A percentile compares a stretch with the other conserved stretches of the same genome.
These are phyloP conservation scores for Podosphaera xanthii DNA, from an alignment of 2,329 filamentous ascomycete species.

Conservation along the genomic window DNA sequence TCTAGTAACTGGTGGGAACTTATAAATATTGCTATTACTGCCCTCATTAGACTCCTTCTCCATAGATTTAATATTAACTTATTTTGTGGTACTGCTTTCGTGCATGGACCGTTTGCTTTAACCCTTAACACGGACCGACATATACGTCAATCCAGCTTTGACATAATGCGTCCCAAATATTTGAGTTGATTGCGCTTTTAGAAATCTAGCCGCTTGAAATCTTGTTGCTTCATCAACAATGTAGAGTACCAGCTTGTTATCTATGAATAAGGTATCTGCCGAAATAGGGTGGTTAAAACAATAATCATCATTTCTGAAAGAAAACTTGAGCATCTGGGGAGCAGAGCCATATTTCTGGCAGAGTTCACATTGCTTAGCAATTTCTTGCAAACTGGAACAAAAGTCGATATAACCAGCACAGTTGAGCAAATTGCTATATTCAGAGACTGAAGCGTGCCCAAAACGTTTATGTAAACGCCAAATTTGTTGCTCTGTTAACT, in stretches of 20 bases:
- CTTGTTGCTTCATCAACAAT: slow-evolving; percentile 1
- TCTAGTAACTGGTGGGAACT: too few species aligned
- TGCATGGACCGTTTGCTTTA: too few species aligned
- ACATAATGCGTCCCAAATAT: slow-evolving; percentile 1
- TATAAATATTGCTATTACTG: too few species aligned
- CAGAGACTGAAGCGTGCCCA: background rate
- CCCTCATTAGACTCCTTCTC: too few species aligned
- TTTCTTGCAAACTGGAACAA: background rate
- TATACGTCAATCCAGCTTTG: slow-evolving; percentile 4
- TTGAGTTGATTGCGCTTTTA: background rate
- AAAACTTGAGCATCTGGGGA: background rate
- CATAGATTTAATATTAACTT: too few species aligned
- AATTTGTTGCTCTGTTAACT: slow-evolving; percentile 1
- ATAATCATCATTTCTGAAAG: background rate
- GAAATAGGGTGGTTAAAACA: slow-evolving; percentile 2
- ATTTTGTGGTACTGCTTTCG: too few species aligned
- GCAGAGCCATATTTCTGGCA: background rate
- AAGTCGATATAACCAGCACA: background rate
- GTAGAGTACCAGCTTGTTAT: background rate
- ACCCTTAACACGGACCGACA: too few species aligned
- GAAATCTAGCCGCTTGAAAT: slow-evolving; percentile 2
- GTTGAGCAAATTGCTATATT: background rate
- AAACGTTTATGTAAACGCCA: slow-evolving; percentile 1
- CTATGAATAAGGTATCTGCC: slow-evolving; percentile 2
- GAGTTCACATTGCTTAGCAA: background rate